Base-by-base conservation (phyloP, 2,329 filamentous ascomycete genomes). In the Neoascochyta sp. region DNA sequence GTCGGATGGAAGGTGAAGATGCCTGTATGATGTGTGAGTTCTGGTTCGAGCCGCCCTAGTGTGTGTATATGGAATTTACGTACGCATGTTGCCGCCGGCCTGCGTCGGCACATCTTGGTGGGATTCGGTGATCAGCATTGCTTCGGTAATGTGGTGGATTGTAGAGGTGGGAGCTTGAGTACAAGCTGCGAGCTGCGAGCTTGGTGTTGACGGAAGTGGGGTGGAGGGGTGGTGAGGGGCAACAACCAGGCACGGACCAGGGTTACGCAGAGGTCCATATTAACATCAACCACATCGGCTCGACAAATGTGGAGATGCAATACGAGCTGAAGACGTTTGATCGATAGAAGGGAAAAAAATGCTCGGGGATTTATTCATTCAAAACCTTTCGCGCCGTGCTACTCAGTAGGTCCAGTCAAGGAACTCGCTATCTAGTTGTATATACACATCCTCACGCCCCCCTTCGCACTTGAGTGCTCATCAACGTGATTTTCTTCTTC, bases 1-100 rank as follows among this genome's bases (percentile, higher is more conserved):
- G 77, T 79, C 6, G 89, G 89, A 57, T 95, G 86, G 65, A 89
- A 95, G 58, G 93, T 59, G 65, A 89, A 94, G 57, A 95, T 83
- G 47, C 88, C 87, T 94, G 59, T 11, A 7, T 25, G 16, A 26
- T 26, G 9, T 3, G 16, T 32, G 10, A 29, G 25, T 19, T 26
- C 16, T 12, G 26, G 19, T 12, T 7, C 10, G 11, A 22, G 10
- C 12, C 6, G 10, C n/a, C n/a, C n/a, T n/a, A n/a, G n/a, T n/a
- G n/a, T n/a, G n/a, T n/a, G n/a, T n/a, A n/a, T n/a, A n/a, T n/a
- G n/a, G n/a, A n/a, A n/a, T n/a, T n/a, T 16, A 27, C 44, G 21
- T 67, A 78, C 75, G 70, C 75, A 80, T 80, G 33, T 75, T 67
- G 15, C 76, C 77, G 39, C 71, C 74, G 23, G 70, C 70, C 52